Evolutionary conservation across 2,329 filamentous ascomycete genomes (phyloP).

Genomic region (Alternaria ventricosa): DNA sequence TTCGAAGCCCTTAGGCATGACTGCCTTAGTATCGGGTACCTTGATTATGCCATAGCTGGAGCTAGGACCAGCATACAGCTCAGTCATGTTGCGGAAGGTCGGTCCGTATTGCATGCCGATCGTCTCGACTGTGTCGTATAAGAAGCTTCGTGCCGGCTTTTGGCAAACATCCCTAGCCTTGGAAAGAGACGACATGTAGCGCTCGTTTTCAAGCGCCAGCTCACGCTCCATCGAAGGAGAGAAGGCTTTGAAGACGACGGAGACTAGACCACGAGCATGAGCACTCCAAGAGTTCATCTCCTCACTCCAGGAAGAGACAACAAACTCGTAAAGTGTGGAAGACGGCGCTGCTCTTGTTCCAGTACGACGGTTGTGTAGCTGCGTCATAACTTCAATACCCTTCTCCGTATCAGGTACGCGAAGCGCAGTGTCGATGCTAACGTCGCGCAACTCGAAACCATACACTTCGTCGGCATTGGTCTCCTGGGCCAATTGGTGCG

Average conservation of each 20-base stretch:
- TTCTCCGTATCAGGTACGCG: conserved; percentile 10
- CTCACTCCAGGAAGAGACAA: conserved; percentile 8
- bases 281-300: conserved; percentile 6
- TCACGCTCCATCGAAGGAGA: conserved; percentile 4
- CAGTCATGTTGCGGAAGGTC: conserved; percentile 12
- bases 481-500: background rate
- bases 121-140: conserved; percentile 10
- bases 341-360: conserved; percentile 9
- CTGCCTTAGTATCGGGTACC: conserved; percentile 1
- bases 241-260: conserved; percentile 1
- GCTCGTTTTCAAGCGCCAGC: background rate
- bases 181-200: conserved; percentile 1
- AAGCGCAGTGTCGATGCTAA: conserved; percentile 6
- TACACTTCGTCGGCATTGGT: conserved; percentile 1
- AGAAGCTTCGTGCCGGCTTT: conserved; percentile 7
- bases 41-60: conserved; percentile 6
- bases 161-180: background rate
- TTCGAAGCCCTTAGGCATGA: conserved; percentile 8
- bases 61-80: conserved; percentile 17
- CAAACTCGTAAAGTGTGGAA: conserved; percentile 9
- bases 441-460: conserved; percentile 5
- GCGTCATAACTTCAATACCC: conserved; percentile 12
- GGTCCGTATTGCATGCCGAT: conserved; percentile 15
- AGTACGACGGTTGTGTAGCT: conserved; percentile 10
- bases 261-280: conserved; percentile 5